Evolutionary conservation across 495 filamentous ascomycete genomes (phyloP).

Genomic region (Pseudevernia furfuracea): DNA sequence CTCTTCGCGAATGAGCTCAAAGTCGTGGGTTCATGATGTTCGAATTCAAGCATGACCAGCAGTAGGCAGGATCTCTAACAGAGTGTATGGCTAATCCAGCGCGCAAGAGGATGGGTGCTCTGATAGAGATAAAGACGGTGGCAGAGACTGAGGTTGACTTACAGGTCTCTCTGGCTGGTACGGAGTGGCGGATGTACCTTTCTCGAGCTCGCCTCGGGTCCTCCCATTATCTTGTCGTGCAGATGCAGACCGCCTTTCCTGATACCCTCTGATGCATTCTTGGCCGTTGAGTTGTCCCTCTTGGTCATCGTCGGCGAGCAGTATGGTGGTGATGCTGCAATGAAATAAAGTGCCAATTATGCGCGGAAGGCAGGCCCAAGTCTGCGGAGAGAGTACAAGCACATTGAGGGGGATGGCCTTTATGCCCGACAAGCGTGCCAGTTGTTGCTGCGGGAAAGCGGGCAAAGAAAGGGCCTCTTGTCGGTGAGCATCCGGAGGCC

Average conservation of each 20-base stretch:
- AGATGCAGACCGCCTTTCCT: conserved; percentile 37
- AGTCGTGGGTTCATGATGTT: too few relatives aligned
- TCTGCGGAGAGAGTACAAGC: conserved; percentile 14
- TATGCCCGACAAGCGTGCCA: conserved; percentile 20
- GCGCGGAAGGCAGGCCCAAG: conserved; percentile 10
- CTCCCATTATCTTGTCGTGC: conserved; percentile 41
- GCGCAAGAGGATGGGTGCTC: neutral
- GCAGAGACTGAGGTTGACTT: conserved; percentile 23
- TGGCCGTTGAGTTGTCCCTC: conserved; percentile 20
- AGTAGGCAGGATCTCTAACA: neutral
- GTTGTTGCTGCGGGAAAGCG: conserved; percentile 13
- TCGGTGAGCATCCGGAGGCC: conserved; percentile 3
- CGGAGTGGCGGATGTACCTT: conserved; percentile 18
- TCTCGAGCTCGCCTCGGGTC: conserved; percentile 22
- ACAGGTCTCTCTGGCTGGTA: conserved; percentile 35
- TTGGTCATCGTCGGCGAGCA: conserved; percentile 22
- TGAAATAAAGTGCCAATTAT: neutral
- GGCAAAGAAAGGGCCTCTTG: conserved; percentile 11
- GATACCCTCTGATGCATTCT: conserved; percentile 42
- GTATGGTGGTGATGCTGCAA: conserved; percentile 13
- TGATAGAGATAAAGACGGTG: neutral
- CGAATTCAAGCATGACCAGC: neutral
- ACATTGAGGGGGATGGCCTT: conserved; percentile 21
- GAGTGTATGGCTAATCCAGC: neutral
- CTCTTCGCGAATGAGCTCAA: neutral